Percentiles rank a stretch among this genome's conserved stretches.
Evolutionary conservation across 2,329 filamentous ascomycete genomes (phyloP).

Genomic region (Keithomyces neogunnii): DNA sequence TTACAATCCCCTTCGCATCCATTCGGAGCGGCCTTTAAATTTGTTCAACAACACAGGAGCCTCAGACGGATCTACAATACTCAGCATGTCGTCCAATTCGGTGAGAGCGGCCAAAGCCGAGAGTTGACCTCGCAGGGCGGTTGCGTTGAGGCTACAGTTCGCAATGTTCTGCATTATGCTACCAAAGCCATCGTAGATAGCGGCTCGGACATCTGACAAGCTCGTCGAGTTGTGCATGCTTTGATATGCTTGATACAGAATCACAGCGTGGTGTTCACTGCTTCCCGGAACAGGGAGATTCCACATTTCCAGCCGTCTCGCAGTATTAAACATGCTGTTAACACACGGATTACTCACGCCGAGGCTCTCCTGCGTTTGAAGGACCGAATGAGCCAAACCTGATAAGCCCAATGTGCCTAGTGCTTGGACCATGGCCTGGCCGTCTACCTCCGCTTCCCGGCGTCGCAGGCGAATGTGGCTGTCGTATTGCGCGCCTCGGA

Average conservation of each 20-base stretch:
- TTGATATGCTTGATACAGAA: slow-evolving; percentile 75
- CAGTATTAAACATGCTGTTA: slow-evolving; percentile 69
- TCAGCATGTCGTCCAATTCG: slow-evolving; percentile 72
- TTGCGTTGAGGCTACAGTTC: slow-evolving; percentile 38
- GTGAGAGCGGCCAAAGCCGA: slow-evolving; percentile 63
- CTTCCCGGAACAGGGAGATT: slow-evolving; percentile 68
- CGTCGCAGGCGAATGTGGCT: slow-evolving; percentile 63
- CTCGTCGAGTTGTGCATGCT: slow-evolving; percentile 61
- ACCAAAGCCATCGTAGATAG: slow-evolving; percentile 56
- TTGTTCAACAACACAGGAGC: slow-evolving; percentile 52
- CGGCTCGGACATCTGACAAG: slow-evolving; percentile 40
- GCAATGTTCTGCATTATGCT: slow-evolving; percentile 51
- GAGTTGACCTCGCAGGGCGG: slow-evolving; percentile 45
- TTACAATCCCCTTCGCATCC: slow-evolving; percentile 79
- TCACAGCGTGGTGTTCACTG: slow-evolving; percentile 55
- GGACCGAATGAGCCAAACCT: slow-evolving; percentile 73
- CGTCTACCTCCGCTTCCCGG: slow-evolving; percentile 47
- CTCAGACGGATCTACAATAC: slow-evolving; percentile 48
- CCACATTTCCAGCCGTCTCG: slow-evolving; percentile 82
- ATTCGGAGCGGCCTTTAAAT: slow-evolving; percentile 59
- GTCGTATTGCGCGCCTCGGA: slow-evolving; percentile 85
- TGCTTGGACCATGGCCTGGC: slow-evolving; percentile 64
- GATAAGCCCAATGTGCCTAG: slow-evolving; percentile 75
- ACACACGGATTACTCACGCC: slow-evolving; percentile 50
- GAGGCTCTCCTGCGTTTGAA: slow-evolving; percentile 56